Evolutionary conservation across 2,329 filamentous ascomycete species (phyloP).

Genomic region (Alternaria arborescens): DNA sequence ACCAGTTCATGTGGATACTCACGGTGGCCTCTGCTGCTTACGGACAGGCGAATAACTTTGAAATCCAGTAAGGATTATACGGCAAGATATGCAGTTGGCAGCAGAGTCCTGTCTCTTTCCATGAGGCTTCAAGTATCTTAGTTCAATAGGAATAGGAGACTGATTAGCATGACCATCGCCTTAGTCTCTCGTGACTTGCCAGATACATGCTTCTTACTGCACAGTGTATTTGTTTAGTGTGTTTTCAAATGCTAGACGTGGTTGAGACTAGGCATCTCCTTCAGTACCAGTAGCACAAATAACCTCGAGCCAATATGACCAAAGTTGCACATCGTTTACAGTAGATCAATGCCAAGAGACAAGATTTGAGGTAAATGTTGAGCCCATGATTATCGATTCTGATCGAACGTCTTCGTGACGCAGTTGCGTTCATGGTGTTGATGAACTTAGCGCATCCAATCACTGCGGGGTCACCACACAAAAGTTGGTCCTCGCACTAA

Average conservation of each 20-base stretch:
- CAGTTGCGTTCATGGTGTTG: neutral
- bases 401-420: neutral
- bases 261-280: neutral
- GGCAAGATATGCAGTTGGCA: neutral
- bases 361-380: neutral
- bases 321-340: neutral
- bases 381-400: neutral
- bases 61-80: neutral
- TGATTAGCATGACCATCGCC: neutral
- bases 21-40: neutral
- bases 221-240: neutral
- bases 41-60: neutral
- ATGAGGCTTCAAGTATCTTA: neutral
- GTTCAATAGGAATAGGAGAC: neutral
- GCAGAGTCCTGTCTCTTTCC: neutral
- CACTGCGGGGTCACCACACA: conserved; percentile 10
- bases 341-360: no score
- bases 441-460: conserved; percentile 3
- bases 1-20: neutral
- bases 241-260: neutral
- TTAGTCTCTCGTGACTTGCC: neutral
- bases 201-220: neutral
- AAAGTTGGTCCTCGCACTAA: conserved; percentile 3
- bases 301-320: neutral
- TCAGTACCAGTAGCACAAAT: neutral